Conservation (phyloP, 495 filamentous ascomycete genomes). For the Penicillium canariense region DNA sequence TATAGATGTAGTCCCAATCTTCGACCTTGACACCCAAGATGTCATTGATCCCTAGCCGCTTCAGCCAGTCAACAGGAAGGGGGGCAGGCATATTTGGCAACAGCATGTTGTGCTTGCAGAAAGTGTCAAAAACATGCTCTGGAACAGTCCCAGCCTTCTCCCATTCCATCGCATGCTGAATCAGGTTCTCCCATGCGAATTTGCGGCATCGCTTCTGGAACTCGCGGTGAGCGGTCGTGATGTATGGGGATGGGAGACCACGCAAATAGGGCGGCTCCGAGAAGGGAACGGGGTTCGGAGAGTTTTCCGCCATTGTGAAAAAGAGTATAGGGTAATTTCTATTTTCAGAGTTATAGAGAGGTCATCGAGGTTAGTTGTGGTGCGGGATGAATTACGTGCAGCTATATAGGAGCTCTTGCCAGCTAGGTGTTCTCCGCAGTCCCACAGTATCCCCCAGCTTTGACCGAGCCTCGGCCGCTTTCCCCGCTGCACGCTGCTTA, state of each 20-base stretch:
- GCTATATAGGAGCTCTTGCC: background rate
- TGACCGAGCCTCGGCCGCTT: constrained; percentile 25
- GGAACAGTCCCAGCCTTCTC: constrained; percentile 61
- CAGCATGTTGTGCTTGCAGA: constrained; percentile 61
- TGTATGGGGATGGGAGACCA: constrained; percentile 69
- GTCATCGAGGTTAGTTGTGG: background rate
- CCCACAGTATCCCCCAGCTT: background rate
- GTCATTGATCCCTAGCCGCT: constrained; percentile 60
- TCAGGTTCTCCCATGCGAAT: constrained; percentile 60
- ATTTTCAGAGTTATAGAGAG: background rate
- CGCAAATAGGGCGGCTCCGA: constrained; percentile 70
- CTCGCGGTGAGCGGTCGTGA: constrained; percentile 54
- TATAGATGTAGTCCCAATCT: constrained; percentile 72
- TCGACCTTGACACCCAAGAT: constrained; percentile 69
- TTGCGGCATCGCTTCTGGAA: constrained; percentile 68
- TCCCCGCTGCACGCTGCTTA: too few relatives aligned
- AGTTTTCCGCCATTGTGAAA: constrained; percentile 33
- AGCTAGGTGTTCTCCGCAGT: constrained; percentile 17
- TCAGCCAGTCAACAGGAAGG: constrained; percentile 64
- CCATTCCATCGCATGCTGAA: constrained; percentile 62
- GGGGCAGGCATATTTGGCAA: constrained; percentile 64
- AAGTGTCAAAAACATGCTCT: constrained; percentile 57
- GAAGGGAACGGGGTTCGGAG: constrained; percentile 58
- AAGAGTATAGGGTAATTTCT: background rate
- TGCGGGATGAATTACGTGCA: background rate